Evolutionary conservation across 495 filamentous ascomycete genomes (phyloP).

Genomic region (Hypoxylon crocopeplum): DNA sequence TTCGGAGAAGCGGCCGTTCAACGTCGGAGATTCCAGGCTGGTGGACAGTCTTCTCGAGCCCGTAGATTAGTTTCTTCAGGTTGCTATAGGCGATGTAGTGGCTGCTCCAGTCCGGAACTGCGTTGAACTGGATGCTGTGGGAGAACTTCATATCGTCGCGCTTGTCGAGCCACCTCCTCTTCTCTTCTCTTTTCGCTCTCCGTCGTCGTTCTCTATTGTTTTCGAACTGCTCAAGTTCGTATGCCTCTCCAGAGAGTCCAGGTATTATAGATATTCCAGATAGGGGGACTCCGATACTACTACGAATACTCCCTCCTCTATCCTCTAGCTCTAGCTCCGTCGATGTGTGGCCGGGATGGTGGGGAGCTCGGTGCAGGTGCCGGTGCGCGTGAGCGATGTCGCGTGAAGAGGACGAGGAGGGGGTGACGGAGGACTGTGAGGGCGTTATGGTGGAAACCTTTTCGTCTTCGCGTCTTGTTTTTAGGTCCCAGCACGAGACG

Average conservation of each 20-base stretch:
- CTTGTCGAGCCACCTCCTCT: constrained; percentile 63
- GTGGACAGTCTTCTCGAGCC: constrained; percentile 80
- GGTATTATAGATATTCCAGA: neutral
- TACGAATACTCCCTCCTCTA: constrained; percentile 50
- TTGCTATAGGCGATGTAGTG: constrained; percentile 98
- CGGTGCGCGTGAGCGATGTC: constrained; percentile 34
- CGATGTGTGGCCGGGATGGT: constrained; percentile 28
- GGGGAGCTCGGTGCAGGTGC: constrained; percentile 31
- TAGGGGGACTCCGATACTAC: too few relatives aligned
- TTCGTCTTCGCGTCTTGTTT: too few relatives aligned
- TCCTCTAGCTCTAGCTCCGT: constrained; percentile 35
- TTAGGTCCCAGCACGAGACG: too few relatives aligned
- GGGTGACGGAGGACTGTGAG: constrained; percentile 33
- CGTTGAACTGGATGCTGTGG: constrained; percentile 99
- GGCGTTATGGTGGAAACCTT: constrained; percentile 46
- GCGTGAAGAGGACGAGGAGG: constrained; percentile 56
- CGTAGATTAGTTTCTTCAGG: constrained; percentile 97
- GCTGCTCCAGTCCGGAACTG: constrained; percentile 97
- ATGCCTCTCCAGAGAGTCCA: constrained; percentile 29
- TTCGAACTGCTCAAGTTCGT: constrained; percentile 45
- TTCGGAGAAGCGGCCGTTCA: constrained; percentile 83
- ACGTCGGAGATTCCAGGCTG: constrained; percentile 65
- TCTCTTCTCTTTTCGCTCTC: constrained; percentile 51
- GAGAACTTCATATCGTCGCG: constrained; percentile 98
- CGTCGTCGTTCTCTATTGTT: constrained; percentile 26